Conservation (phyloP, 192 early-diverging fungal genomes). For the Pilaira anomala region DNA sequence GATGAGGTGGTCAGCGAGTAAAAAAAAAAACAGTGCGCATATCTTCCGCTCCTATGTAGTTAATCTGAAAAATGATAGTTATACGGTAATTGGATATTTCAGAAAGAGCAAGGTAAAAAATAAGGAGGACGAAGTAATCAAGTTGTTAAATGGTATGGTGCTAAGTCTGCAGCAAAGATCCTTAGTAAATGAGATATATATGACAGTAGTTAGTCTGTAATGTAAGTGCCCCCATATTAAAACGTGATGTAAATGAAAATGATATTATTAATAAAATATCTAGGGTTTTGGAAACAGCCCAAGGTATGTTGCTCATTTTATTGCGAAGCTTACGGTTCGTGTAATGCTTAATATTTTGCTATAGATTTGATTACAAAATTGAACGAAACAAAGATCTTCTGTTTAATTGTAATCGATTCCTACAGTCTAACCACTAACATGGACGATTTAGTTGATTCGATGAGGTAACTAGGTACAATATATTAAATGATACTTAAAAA, state of each 20-base stretch:
- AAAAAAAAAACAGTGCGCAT: no score
- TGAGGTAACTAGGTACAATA: neutral
- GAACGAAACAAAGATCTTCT: constrained; percentile 1
- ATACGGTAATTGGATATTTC: no score
- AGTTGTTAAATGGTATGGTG: no score
- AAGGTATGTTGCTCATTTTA: neutral
- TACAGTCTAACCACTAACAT: neutral
- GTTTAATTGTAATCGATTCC: constrained; percentile 3
- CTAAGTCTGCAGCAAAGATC: no score
- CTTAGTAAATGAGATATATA: no score
- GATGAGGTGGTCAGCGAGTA: no score
- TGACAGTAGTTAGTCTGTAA: neutral
- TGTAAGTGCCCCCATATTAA: neutral
- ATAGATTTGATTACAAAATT: constrained; percentile 1
- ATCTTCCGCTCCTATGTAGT: no score
- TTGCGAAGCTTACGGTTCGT: constrained; percentile 2
- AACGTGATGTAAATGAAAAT: constrained; percentile 2
- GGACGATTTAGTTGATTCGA: constrained; percentile 1
- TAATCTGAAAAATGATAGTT: no score
- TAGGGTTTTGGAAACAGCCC: neutral
- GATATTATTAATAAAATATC: constrained; percentile 1
- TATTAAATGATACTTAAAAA: neutral
- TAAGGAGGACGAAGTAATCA: no score
- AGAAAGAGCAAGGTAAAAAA: no score
- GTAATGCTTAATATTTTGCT: neutral